Evolutionary conservation across 805 yeast species (phyloP).

Genomic region (Spathaspora boniae): DNA sequence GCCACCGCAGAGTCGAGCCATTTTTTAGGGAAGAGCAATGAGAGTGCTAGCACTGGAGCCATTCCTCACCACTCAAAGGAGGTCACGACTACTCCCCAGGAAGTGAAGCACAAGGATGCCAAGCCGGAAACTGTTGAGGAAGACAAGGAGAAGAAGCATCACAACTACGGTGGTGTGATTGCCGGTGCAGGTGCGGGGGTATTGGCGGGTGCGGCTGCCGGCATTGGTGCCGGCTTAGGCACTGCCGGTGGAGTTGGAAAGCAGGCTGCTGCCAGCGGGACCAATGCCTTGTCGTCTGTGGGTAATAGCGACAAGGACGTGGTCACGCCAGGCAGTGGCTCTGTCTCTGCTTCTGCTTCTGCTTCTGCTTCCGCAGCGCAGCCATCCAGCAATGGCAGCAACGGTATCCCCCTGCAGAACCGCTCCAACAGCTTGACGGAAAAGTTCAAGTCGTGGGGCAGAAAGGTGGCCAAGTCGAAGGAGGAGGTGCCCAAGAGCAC

Average conservation of each 20-base stretch:
- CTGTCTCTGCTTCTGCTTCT: too few species aligned
- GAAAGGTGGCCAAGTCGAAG: constrained; percentile 25
- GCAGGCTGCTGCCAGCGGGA: constrained; percentile 4
- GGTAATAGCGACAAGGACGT: constrained; percentile 1
- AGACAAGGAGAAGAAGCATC: neutral
- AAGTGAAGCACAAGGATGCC: constrained; percentile 6
- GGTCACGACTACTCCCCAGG: constrained; percentile 1
- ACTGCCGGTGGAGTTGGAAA: constrained; percentile 7
- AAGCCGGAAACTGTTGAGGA: constrained; percentile 7
- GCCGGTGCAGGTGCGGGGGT: constrained; percentile 8
- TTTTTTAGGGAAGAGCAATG: too few species aligned
- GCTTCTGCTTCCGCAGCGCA: too few species aligned
- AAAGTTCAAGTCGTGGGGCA: constrained; percentile 10
- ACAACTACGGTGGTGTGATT: constrained; percentile 2
- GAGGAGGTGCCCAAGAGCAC: constrained; percentile 13
- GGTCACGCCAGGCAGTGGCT: too few species aligned
- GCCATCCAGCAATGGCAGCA: too few species aligned
- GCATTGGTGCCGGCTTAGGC: constrained; percentile 7
- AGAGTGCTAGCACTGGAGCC: too few species aligned
- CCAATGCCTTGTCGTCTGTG: constrained; percentile 2
- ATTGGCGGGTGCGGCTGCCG: constrained; percentile 7
- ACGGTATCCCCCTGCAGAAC: too few species aligned
- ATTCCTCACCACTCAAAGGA: too few species aligned
- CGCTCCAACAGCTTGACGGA: constrained; percentile 6
- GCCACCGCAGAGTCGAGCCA: too few species aligned